Evolutionary conservation across 1,139 yeast genomes (phyloP), one percentile per base, ranked within the genome.

Genomic region (Zygotorulaspora mrakii): DNA sequence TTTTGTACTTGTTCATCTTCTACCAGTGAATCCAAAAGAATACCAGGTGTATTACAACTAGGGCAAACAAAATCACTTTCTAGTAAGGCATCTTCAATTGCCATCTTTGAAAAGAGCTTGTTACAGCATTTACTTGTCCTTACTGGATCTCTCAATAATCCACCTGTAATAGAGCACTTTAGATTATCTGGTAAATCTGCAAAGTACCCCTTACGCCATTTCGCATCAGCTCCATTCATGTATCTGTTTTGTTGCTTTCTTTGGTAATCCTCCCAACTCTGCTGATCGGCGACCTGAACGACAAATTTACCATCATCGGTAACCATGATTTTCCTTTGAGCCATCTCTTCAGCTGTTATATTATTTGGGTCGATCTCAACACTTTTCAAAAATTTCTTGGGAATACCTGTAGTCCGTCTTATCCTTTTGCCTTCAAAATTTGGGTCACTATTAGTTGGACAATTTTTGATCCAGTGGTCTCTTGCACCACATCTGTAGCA

Each of bases 401-500:
- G 99, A 57, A 91, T 91, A 78, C 99, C 99, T 0, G 98, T 91
- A 0, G 97, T 89, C 55, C 95, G 76, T 57, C 87, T 81, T 36
- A 91, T 82, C 49, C 94, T 74, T 58, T 85, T 86, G 20, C 95
- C 95, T 59, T 91, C 97, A 74, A 88, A 88, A 54, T 79, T 84
- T 4, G 96, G 95, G 63, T 91, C 98, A 40, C 78, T 79, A 53
- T 85, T 84, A 2, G 95, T 87, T 0, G 98, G 98, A 68, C 98
- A 91, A 52, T 88, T 87, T 56, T 85, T 85, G 48, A 94, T 89
- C 91, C 95, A 89, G 63, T 91, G 99, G 48, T 91, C 96, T 62
- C 88, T 86, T 34, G 86, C 88, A 37, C 98, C 98, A 68, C 99
- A 91, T 60, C 96, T 74, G 62, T 91, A 89, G 62, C 98, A 91